phyloP scores from a whole-genome alignment of 2,329 filamentous ascomycete species.

The Fusarium liriodendri region DNA sequence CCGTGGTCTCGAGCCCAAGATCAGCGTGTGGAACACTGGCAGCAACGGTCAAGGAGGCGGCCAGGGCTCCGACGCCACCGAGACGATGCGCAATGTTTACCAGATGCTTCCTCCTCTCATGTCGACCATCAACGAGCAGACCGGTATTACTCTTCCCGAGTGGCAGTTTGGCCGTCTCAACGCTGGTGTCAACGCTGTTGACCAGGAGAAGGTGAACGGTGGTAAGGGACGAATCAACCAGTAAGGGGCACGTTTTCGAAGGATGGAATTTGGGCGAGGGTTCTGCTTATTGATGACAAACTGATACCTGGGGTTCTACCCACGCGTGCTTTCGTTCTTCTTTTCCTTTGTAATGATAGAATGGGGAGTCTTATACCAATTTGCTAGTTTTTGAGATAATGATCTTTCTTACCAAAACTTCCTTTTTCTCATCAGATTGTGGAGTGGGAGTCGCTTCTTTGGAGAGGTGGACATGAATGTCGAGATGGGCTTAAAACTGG shows the following conservation, averaged over 20 bases:
- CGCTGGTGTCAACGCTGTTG: conserved; percentile 49
- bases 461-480: not conserved
- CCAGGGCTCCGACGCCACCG: conserved; percentile 63
- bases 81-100: conserved; percentile 79
- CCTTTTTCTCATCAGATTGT: not conserved
- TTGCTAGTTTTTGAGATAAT: not conserved
- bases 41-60: conserved; percentile 54
- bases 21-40: conserved; percentile 90
- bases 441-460: not conserved
- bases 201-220: conserved; percentile 41
- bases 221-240: conserved; percentile 22
- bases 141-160: conserved; percentile 81
- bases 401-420: not conserved
- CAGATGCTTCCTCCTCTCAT: conserved; percentile 86
- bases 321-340: not conserved
- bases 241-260: not conserved
- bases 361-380: not conserved
- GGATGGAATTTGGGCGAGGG: not conserved
- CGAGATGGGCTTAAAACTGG: not conserved
- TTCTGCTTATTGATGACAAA: not conserved
- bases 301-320: not conserved
- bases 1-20: conserved; percentile 85
- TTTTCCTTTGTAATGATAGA: not conserved
- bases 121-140: conserved; percentile 89
- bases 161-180: conserved; percentile 73